Base-by-base conservation (phyloP, 2,329 filamentous ascomycete genomes). In the Corinectria fuckeliana region DNA sequence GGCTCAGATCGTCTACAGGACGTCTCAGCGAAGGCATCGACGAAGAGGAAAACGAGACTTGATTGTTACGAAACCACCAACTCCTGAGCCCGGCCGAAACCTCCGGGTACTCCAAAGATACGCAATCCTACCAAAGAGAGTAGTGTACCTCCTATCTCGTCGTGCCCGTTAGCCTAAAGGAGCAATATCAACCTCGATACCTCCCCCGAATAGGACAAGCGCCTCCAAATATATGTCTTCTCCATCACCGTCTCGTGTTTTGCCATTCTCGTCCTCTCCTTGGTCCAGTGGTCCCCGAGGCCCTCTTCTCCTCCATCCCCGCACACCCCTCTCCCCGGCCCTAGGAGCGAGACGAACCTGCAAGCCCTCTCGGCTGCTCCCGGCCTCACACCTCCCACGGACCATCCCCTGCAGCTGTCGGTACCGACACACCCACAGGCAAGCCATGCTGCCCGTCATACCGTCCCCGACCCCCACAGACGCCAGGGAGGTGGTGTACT, bases 401-500 rank as follows among this genome's bases (percentile, higher is more conserved):
- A 44, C 61, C 32, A 50, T 61, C 67, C 59, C 64, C 60, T 71
- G 70, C 59, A 66, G 58, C 50, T 57, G 51, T 62, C 64, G 56
- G 64, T 59, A 58, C 60, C 61, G 60, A 61, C 61, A 67, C 63
- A 61, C 64, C 56, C 38, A n/a, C n/a, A 42, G 44, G 50, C 62
- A 61, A 61, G 61, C 63, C 57, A 68, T 65, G 62, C 53, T 62
- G 62, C 58, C 61, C 56, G 49, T 56, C 49, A 63, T 65, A 64
- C 61, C 61, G 58, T 68, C 62, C 63, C 60, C 62, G 51, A 60
- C 66, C 67, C 64, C 69, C 69, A 60, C 69, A 69, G 62, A 64
- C 58, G 55, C 62, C 57, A 65, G 62, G 70, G 64, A 72, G 75
- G 75, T 77, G 78, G 78, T 76, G 78, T 82, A 78, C 77, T 77